Evolutionary conservation across 768 basidiomycete genomes (phyloP), one percentile per base, ranked within the genome.

Genomic region (Gymnopilus dilepis): DNA sequence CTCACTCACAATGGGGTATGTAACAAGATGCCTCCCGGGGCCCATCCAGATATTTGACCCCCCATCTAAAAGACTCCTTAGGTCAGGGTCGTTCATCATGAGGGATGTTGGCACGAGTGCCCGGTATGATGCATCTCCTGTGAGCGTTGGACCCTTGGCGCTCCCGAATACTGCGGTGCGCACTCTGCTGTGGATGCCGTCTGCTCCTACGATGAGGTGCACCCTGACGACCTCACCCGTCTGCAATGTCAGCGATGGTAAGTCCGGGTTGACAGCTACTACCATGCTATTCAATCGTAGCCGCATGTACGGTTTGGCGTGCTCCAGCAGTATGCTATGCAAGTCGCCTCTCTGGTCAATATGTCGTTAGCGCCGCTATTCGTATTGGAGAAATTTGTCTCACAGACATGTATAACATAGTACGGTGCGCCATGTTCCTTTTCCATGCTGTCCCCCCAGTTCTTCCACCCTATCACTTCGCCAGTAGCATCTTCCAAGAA

Each of bases 81-180:
- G 76, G 12, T 84, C 84, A 0, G 84, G 84, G 60, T 90, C 84
- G 15, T 69, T 67, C n/a, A 85, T 56, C 70, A 89, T 76, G 1
- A 75, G 34, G 68, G 73, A 58, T 0, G 86, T 77, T 2, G 81
- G 75, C 31, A 89, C 73, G 22, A 82, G 75, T 4, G 84, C 82
- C 45, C 88, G 79, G 66, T 86, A 89, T 0, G 86, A 87, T 0
- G 85, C 84, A 65, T 90, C 86, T 0, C 87, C 88, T 0, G 87
- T 88, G 2, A 84, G 78, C 0, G 78, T 81, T 0, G 82, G 76
- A 37, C 77, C 76, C 43, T 81, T 77, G 0, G 73, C 72, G 0
- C 76, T 79, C 1, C 86, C 80, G 17, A 86, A 80, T 33, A 83
- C 78, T 38, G 81, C 73, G 65, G 82, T 71, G 0, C 82, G 80